Evolutionary conservation across 208 protist species (phyloP).

Genomic region (Leptomonas pyrrhocoris): DNA sequence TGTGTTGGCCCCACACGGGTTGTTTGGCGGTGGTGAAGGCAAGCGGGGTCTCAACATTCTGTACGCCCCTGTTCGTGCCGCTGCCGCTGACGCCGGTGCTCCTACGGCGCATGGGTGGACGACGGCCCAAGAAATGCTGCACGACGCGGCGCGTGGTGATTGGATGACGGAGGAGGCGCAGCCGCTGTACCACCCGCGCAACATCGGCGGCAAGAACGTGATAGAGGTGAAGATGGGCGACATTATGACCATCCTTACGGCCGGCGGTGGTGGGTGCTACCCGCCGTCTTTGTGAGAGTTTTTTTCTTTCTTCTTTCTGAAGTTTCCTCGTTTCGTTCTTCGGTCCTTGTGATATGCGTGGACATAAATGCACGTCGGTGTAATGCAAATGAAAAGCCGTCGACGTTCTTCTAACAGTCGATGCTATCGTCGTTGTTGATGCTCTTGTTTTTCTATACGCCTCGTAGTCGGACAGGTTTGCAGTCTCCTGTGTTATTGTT

Average conservation of each 20-base stretch:
- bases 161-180: conserved; percentile 45
- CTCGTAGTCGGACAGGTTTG: no score
- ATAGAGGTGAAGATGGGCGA: conserved; percentile 53
- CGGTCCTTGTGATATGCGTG: not conserved
- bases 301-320: no score
- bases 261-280: conserved; percentile 63
- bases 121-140: conserved; percentile 47
- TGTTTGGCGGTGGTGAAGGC: conserved; percentile 82
- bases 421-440: no score
- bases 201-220: conserved; percentile 72
- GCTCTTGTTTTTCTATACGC: no score
- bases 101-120: conserved; percentile 19
- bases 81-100: not conserved
- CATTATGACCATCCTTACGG: conserved; percentile 62
- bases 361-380: no score
- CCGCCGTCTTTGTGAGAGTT: not conserved
- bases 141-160: conserved; percentile 40
- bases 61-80: conserved; percentile 29
- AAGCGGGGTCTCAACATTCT: conserved; percentile 72
- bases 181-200: conserved; percentile 47
- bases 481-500: no score
- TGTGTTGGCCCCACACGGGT: conserved; percentile 78
- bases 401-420: no score
- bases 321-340: not conserved
- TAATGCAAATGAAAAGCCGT: no score